A percentile compares a stretch with the other conserved stretches of the same genome.
phyloP scores from a whole-genome alignment of 306 rosid genomes.

The Prunus campanulata region DNA sequence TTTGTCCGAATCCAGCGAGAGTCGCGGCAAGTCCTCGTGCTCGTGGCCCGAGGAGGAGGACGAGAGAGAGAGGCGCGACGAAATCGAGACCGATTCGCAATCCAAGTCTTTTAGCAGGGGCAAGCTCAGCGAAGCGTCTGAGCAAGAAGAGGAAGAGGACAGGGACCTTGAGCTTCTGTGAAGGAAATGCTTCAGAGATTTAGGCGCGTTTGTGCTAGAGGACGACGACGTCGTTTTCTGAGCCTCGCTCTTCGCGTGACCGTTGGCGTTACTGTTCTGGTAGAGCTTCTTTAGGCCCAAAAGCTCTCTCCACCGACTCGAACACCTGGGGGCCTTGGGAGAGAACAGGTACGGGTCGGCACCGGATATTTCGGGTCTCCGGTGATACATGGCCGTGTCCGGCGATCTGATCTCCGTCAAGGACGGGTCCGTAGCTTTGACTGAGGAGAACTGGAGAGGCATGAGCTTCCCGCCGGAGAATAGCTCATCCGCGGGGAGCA shows the following conservation, averaged over 20 bases:
- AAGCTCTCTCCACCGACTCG: conserved; percentile 89
- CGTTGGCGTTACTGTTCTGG: conserved; percentile 31
- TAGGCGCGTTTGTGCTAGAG: conserved; percentile 18
- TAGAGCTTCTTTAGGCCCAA: conserved; percentile 70
- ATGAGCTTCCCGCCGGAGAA: conserved; percentile 86
- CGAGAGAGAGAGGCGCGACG: conserved; percentile 82
- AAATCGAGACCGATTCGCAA: conserved; percentile 66
- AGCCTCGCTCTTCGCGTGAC: conserved; percentile 31
- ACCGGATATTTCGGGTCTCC: conserved; percentile 30
- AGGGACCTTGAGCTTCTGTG: conserved; percentile 54
- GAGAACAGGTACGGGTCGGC: conserved; percentile 69
- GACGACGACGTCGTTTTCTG: conserved; percentile 41
- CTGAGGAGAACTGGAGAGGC: conserved; percentile 56
- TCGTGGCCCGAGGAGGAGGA: conserved; percentile 88
- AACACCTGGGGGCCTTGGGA: conserved; percentile 96
- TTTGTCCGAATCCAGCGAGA: conserved; percentile 70
- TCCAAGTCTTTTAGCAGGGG: conserved; percentile 64
- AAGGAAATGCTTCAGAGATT: conserved; percentile 64
- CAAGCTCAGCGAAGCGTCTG: conserved; percentile 46
- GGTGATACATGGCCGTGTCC: conserved; percentile 29
- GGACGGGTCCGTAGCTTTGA: conserved; percentile 25
- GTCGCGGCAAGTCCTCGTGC: conserved; percentile 81
- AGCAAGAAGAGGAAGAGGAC: conserved; percentile 29
- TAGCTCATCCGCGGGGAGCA: conserved; percentile 95
- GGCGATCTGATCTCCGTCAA: conserved; percentile 24